Conservation (phyloP, 1,139 yeast species). For the Geotrichum cucujoidarum region DNA sequence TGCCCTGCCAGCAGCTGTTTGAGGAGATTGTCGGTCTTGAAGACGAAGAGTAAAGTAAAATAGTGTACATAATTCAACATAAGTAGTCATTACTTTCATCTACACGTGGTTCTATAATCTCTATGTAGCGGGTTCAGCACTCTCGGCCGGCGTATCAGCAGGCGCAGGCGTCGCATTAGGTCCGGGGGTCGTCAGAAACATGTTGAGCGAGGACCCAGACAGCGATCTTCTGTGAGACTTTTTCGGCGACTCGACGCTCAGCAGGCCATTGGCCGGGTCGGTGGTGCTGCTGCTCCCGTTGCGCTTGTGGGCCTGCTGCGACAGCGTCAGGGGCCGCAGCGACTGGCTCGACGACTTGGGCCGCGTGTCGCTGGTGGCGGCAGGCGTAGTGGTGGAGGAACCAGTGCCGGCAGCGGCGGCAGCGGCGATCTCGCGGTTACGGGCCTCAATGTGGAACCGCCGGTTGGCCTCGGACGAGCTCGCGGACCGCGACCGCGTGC, state of each 20-base stretch:
- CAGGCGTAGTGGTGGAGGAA: not conserved
- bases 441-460: slow-evolving; percentile 31
- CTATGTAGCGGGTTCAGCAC: not conserved
- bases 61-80: too few species aligned
- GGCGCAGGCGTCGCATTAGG: not conserved
- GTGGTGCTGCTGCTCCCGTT: not conserved
- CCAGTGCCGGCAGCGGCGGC: slow-evolving; percentile 2
- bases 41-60: not conserved
- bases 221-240: slow-evolving; percentile 3
- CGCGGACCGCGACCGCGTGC: slow-evolving; percentile 28
- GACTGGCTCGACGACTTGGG: not conserved
- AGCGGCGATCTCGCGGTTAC: slow-evolving; percentile 30
- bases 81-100: too few species aligned
- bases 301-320: not conserved
- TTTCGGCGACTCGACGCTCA: not conserved
- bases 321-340: slow-evolving; percentile 12
- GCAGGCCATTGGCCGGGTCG: not conserved
- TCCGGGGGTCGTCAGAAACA: slow-evolving; percentile 10
- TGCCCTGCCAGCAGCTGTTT: slow-evolving; percentile 77
- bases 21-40: slow-evolving; percentile 57
- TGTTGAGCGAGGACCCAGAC: not conserved
- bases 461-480: slow-evolving; percentile 28
- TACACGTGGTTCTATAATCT: too few species aligned
- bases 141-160: not conserved
- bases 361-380: not conserved